Evolutionary conservation across 805 yeast species (phyloP).

Genomic region (Saturnispora sekii): DNA sequence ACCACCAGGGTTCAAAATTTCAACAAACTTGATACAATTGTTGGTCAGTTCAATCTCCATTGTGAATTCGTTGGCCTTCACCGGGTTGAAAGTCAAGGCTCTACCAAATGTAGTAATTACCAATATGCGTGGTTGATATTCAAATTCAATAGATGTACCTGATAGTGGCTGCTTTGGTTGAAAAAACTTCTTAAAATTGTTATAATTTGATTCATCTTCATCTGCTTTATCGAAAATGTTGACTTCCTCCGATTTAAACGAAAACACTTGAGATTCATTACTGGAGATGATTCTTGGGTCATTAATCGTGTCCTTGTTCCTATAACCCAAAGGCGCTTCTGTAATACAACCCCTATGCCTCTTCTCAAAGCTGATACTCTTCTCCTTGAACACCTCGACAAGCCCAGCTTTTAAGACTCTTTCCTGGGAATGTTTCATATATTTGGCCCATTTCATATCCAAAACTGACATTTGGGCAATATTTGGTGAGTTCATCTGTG

Average conservation of each 20-base stretch:
- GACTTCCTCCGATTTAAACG: constrained; percentile 16
- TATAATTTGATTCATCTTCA: constrained; percentile 15
- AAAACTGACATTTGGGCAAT: constrained; percentile 39
- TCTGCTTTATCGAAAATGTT: constrained; percentile 14
- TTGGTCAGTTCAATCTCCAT: constrained; percentile 47
- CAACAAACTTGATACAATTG: constrained; percentile 47
- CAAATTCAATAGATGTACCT: constrained; percentile 9
- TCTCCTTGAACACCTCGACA: constrained; percentile 34
- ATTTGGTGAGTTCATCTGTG: background rate
- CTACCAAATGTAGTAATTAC: constrained; percentile 57
- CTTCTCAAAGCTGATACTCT: constrained; percentile 44
- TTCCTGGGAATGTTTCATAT: constrained; percentile 46
- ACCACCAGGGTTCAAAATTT: constrained; percentile 34
- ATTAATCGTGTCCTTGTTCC: constrained; percentile 27
- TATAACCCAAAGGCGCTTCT: constrained; percentile 49
- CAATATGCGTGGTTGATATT: constrained; percentile 38
- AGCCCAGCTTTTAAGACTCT: constrained; percentile 50
- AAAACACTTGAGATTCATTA: constrained; percentile 23
- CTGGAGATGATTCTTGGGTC: constrained; percentile 9
- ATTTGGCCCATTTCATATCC: constrained; percentile 52
- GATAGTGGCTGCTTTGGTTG: constrained; percentile 11
- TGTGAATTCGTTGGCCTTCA: constrained; percentile 34
- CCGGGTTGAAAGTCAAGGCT: constrained; percentile 40
- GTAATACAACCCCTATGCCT: constrained; percentile 47
- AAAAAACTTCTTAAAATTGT: constrained; percentile 24